Conservation (phyloP, 352 stramenopile genomes). For the Phytophthora nicotianae region DNA sequence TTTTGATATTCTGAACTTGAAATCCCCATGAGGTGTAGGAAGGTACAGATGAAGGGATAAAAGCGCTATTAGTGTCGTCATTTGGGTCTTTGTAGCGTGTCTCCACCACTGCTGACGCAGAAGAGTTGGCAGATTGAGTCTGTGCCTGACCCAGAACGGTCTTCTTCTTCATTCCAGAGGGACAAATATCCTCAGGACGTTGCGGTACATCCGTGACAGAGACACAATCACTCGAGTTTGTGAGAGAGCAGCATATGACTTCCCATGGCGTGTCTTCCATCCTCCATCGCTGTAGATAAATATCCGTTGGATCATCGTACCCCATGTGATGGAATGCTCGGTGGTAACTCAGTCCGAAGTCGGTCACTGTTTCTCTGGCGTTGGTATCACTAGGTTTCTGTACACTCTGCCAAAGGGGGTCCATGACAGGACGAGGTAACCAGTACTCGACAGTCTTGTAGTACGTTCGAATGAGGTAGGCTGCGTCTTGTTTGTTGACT, state of each 20-base stretch:
- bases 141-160: constrained; percentile 75
- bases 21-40: constrained; percentile 79
- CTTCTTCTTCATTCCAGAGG: constrained; percentile 61
- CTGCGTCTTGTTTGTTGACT: constrained; percentile 27
- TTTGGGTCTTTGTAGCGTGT: constrained; percentile 94
- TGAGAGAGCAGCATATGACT: constrained; percentile 86
- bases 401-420: constrained; percentile 96
- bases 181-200: constrained; percentile 43
- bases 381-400: constrained; percentile 54
- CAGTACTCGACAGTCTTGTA: constrained; percentile 96
- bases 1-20: constrained; percentile 89
- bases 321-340: constrained; percentile 92
- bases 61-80: constrained; percentile 90
- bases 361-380: constrained; percentile 47
- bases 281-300: constrained; percentile 96
- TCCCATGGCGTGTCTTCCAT: constrained; percentile 94
- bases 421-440: constrained; percentile 95
- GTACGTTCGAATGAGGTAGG: constrained; percentile 94
- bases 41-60: constrained; percentile 83
- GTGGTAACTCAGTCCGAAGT: constrained; percentile 97
- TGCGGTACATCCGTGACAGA: constrained; percentile 50
- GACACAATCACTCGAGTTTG: constrained; percentile 59
- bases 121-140: constrained; percentile 32
- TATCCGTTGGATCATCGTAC: constrained; percentile 98
- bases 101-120: constrained; percentile 48